Base-by-base conservation (phyloP, 1,284 basidiomycete genomes). In the Neonothopanus nambi region DNA sequence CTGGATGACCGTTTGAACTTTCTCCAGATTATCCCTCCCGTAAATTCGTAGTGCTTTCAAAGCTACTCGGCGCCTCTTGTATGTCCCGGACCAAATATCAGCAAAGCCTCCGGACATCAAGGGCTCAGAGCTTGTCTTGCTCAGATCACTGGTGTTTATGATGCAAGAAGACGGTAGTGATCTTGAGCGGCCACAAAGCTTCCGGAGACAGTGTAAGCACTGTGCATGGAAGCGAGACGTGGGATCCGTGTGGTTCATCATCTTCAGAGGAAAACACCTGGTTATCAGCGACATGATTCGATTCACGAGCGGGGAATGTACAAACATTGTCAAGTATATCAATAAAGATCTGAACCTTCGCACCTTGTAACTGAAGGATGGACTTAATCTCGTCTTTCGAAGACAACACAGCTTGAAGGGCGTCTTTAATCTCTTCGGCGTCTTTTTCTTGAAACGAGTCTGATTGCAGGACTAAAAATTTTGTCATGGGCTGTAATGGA, bases 91-190 rank as follows among this genome's bases (percentile, higher is more conserved):
- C 42, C 41, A 56, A n/a, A 56, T 47, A 38, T 56, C 54, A 21
- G 54, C 54, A 33, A 52, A 56, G 12, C 54, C 54, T 12, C 54
- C 54, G 48, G 42, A 44, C 24, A 44, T 23, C 9, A 44, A 24
- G 5, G 42, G 18, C 13, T 44, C 42, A 20, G 42, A 20, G 26
- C 42, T 44, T 3, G 38, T 40, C 38, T 40, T 40, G 17, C 21
- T 23, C 3, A 40, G 38, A 18, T 40, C 17, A 9, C 17, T 40
- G 17, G 38, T 13, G n/a, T 40, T n/a, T 5, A 40, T 9, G 17
- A 40, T 23, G 38, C 38, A 40, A 6, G 38, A 40, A 2, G 38
- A 40, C 17, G 38, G 38, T n/a, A 40, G 11, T 2, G 38, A 18
- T n/a, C 38, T 23, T 18, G 21, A 40, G 8, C 17, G 17, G 8